A percentile compares a stretch with the other conserved stretches of the same genome.
These are phyloP conservation scores for Oenanthe javanica DNA, from an alignment of 140 eudicot genomes.

Conservation along the genomic window DNA sequence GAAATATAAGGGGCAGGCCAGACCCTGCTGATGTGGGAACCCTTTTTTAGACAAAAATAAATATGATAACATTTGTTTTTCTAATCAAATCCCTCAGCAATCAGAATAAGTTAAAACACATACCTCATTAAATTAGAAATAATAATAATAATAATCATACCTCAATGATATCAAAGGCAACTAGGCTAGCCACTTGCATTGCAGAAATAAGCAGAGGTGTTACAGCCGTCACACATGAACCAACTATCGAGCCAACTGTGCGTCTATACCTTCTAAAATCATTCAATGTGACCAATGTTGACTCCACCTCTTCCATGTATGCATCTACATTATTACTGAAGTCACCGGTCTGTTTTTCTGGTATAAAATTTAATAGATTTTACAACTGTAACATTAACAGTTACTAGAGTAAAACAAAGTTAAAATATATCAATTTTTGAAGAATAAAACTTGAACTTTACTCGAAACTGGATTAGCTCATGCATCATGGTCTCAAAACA, in stretches of 20 bases:
- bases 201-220: constrained; percentile 69
- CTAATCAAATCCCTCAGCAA: background rate
- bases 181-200: constrained; percentile 57
- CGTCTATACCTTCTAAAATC: constrained; percentile 63
- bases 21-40: background rate
- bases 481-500: background rate
- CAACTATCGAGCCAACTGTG: constrained; percentile 75
- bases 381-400: background rate
- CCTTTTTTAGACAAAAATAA: background rate
- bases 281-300: constrained; percentile 44
- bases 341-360: constrained; percentile 18
- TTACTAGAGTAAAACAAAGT: background rate
- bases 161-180: constrained; percentile 66
- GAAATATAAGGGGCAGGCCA: background rate
- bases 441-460: background rate
- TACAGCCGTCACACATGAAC: constrained; percentile 64
- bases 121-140: constrained; percentile 47
- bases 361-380: constrained; percentile 9
- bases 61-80: background rate
- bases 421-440: background rate
- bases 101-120: background rate
- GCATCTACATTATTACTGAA: constrained; percentile 17
- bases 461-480: background rate
- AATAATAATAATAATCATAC: background rate
- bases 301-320: constrained; percentile 49